These are phyloP conservation scores for Eucalyptus leucophloia DNA, from an alignment of 345 rosid species.

Conservation along the genomic window DNA sequence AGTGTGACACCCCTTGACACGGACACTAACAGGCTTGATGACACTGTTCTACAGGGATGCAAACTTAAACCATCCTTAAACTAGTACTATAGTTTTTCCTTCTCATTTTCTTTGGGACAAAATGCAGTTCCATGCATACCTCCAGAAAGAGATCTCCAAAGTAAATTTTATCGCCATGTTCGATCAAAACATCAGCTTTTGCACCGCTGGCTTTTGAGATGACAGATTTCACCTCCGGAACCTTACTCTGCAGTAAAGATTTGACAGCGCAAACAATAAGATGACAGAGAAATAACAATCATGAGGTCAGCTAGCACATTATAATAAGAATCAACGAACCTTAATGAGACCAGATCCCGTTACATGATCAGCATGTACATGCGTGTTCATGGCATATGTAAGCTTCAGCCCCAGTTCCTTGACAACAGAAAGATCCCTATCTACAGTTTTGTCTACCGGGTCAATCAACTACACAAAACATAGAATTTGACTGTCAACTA, in stretches of 20 bases:
- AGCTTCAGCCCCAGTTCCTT: conserved; percentile 73
- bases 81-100: neutral
- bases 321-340: conserved; percentile 16
- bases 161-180: conserved; percentile 52
- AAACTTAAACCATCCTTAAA: neutral
- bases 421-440: conserved; percentile 64
- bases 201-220: conserved; percentile 76
- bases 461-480: conserved; percentile 61
- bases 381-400: conserved; percentile 79
- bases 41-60: neutral
- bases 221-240: conserved; percentile 52
- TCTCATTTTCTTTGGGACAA: neutral
- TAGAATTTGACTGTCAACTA: neutral
- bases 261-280: neutral
- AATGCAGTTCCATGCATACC: conserved; percentile 12
- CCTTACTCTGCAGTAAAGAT: conserved; percentile 30
- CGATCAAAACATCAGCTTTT: conserved; percentile 69
- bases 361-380: conserved; percentile 97
- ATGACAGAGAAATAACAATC: neutral
- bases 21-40: neutral
- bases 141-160: conserved; percentile 67
- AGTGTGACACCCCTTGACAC: neutral
- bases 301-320: neutral
- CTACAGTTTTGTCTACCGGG: conserved; percentile 85
- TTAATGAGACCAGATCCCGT: conserved; percentile 84